Evolutionary conservation across 306 rosid species (phyloP), one percentile per base, ranked within the genome.

Genomic region (Vachellia collinsii): DNA sequence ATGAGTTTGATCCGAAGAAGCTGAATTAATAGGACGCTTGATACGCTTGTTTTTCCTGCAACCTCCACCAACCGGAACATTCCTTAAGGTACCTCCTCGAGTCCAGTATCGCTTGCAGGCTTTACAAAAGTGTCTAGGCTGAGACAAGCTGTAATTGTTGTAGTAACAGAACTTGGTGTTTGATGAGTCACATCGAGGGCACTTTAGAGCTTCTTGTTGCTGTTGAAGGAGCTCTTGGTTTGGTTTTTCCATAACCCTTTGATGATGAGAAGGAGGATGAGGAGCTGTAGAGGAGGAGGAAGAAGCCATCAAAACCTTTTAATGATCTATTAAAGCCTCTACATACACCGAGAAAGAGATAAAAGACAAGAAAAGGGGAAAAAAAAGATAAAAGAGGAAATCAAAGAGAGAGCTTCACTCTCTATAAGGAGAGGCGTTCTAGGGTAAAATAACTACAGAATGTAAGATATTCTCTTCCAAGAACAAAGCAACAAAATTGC

Each of bases 101-200:
- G 99, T 95, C 99, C 99, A 95, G 80, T 95, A 95, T 41, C 99
- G 84, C 85, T 95, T 95, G 85, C 99, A 95, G 71, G 99, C 97
- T 84, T 95, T 95, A 88, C 99, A 95, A 64, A 95, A 95, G 88
- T 95, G 97, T 12, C 99, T 80, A 0, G 99, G 99, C 75, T 95
- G 99, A 19, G 99, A 91, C 78, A 95, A 80, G 81, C 97, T 95
- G 82, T 95, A 95, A 85, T 95, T 95, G 91, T 95, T 95, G 88
- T 91, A 95, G 88, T 95, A 95, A 46, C 99, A 95, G 82, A 95
- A 95, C 85, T 95, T 95, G 4, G 99, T 95, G 91, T 95, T 95
- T 0, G 97, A 86, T 3, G 99, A 95, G 67, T 95, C 99, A 36
- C 99, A 94, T 23, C 99, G 97, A 69, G 97, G 99, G 79, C 99